phyloP scores from a whole-genome alignment of 768 basidiomycete species.

The Podaxis sp. region DNA sequence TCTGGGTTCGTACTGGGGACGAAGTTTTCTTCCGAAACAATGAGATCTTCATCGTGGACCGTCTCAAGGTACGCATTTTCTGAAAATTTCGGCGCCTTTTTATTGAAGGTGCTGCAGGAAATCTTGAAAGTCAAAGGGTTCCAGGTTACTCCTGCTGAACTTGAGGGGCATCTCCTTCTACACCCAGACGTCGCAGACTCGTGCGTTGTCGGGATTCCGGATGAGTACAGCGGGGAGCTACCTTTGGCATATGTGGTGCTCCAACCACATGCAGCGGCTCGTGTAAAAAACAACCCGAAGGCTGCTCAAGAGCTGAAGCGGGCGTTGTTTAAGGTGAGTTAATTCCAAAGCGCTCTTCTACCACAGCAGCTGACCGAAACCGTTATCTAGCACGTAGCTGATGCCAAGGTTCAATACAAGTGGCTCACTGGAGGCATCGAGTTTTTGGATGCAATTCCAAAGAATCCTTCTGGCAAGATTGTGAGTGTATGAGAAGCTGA shows the following conservation, averaged over 20 bases:
- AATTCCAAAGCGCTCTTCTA: background rate
- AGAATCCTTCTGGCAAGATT: conserved; percentile 70
- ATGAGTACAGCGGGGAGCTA: conserved; percentile 74
- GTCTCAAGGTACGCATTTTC: conserved; percentile 53
- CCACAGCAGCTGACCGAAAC: conserved; percentile 2
- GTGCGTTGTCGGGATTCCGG: conserved; percentile 62
- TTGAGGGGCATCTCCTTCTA: conserved; percentile 59
- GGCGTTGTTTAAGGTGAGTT: conserved; percentile 52
- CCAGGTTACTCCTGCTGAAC: conserved; percentile 62
- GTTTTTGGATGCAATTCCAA: conserved; percentile 59
- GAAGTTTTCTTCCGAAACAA: conserved; percentile 63
- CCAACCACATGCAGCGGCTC: conserved; percentile 32
- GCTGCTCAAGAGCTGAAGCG: conserved; percentile 36
- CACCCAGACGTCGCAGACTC: conserved; percentile 58
- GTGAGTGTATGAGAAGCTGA: conserved; percentile 25
- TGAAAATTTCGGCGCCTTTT: background rate
- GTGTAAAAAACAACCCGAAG: conserved; percentile 25
- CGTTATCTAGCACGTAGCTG: conserved; percentile 45
- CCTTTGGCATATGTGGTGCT: conserved; percentile 70
- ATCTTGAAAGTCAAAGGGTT: conserved; percentile 63
- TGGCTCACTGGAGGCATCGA: conserved; percentile 57
- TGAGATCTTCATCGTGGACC: conserved; percentile 68
- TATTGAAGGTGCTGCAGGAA: conserved; percentile 37
- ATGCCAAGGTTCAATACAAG: conserved; percentile 58
- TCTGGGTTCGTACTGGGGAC: conserved; percentile 68